Conservation (phyloP, 768 basidiomycete genomes). For the Udeniomyces megalosporus region DNA sequence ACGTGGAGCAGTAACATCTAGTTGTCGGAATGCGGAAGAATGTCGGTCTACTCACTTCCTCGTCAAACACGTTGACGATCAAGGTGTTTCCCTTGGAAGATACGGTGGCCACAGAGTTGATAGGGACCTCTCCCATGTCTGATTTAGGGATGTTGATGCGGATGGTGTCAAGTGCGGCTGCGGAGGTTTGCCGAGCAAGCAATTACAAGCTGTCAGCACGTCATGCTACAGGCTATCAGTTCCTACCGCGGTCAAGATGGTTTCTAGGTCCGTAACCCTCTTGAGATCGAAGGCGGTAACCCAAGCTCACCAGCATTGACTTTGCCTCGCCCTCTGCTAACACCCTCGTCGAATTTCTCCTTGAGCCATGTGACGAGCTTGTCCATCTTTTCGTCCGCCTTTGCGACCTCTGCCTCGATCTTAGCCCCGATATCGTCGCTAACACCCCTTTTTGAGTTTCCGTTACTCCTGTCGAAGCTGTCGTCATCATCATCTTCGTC, state of each 20-base stretch:
- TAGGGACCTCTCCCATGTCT: slow-evolving; percentile 15
- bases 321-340: slow-evolving; percentile 2
- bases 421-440: neutral
- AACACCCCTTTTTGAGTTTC: neutral
- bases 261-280: too few relatives aligned
- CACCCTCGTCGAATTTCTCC: slow-evolving; percentile 1
- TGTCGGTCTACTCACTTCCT: slow-evolving; percentile 20
- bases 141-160: slow-evolving; percentile 19
- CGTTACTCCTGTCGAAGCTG: neutral
- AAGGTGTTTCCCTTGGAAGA: slow-evolving; percentile 24
- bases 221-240: too few relatives aligned
- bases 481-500: slow-evolving; percentile 10
- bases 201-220: too few relatives aligned
- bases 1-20: too few relatives aligned
- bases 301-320: slow-evolving; percentile 3
- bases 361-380: neutral
- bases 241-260: too few relatives aligned
- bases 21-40: too few relatives aligned
- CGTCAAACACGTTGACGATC: slow-evolving; percentile 28
- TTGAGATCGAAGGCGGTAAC: too few relatives aligned
- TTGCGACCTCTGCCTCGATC: neutral
- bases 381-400: slow-evolving; percentile 8
- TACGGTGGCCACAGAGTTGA: slow-evolving; percentile 26
- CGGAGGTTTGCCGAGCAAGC: neutral
- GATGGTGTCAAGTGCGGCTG: slow-evolving; percentile 28